These are phyloP conservation scores for Canariomyces notabilis DNA, from an alignment of 2,329 filamentous ascomycete species.

Conservation along the genomic window DNA sequence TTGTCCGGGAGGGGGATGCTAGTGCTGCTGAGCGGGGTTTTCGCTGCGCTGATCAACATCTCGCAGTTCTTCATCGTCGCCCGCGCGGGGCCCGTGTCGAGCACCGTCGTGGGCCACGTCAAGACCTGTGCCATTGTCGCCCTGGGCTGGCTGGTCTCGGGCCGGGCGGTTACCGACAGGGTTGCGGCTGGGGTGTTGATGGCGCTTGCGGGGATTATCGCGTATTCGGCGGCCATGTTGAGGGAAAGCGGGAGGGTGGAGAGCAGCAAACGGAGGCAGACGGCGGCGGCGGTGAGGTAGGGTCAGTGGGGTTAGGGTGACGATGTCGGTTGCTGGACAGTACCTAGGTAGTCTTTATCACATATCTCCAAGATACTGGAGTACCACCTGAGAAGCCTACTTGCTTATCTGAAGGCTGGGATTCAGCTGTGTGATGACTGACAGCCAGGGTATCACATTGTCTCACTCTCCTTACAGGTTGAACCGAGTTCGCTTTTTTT, in stretches of 20 bases:
- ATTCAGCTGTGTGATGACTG: not conserved
- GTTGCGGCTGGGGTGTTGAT: conserved; percentile 51
- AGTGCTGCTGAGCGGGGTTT: conserved; percentile 56
- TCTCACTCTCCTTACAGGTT: conserved; percentile 58
- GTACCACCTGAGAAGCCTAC: too few relatives aligned
- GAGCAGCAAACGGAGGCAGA: too few relatives aligned
- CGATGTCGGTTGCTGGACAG: too few relatives aligned
- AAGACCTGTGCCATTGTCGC: conserved; percentile 64
- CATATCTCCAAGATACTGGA: too few relatives aligned
- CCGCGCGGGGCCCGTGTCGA: conserved; percentile 58
- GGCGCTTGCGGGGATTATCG: conserved; percentile 53
- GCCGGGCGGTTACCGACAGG: conserved; percentile 51
- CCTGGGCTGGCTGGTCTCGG: conserved; percentile 55
- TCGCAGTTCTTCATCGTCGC: conserved; percentile 60
- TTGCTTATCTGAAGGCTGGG: not conserved
- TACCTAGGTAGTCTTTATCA: too few relatives aligned
- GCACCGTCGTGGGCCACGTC: conserved; percentile 60
- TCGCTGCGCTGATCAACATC: conserved; percentile 62
- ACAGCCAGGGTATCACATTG: conserved; percentile 20
- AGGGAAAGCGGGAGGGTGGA: conserved; percentile 20
- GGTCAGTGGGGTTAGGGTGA: too few relatives aligned
- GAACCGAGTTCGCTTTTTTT: conserved; percentile 90
- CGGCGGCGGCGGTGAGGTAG: conserved; percentile 1
- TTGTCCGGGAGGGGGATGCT: conserved; percentile 49
- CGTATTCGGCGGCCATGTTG: conserved; percentile 38